Evolutionary conservation across 2,329 filamentous ascomycete species (phyloP).

Genomic region (Ceratocystis colombiana): DNA sequence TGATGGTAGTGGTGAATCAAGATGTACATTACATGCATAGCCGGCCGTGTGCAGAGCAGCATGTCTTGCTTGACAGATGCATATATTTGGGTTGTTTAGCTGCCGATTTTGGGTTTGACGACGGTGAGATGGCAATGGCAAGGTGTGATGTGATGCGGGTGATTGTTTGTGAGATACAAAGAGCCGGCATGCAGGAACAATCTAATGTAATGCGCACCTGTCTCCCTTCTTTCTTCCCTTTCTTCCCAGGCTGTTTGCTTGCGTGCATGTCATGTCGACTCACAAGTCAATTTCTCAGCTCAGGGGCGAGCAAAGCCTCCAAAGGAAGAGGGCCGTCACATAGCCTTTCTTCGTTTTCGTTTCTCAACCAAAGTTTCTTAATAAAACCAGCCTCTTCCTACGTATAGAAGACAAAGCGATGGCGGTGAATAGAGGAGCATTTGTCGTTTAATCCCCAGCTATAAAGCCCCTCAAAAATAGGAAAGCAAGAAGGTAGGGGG

Average conservation of each 20-base stretch:
- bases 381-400: conserved; percentile 1
- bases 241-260: not conserved
- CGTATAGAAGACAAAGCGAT: not conserved
- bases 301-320: not conserved
- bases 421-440: not conserved
- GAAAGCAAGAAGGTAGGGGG: too few relatives aligned
- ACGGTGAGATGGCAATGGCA: not conserved
- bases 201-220: not conserved
- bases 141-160: not conserved
- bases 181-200: conserved; percentile 3
- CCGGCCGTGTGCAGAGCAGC: conserved; percentile 9
- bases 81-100: not conserved
- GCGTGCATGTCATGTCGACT: not conserved
- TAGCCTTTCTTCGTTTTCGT: not conserved
- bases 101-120: not conserved
- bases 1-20: too few relatives aligned
- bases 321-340: conserved; percentile 3
- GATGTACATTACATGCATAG: not conserved
- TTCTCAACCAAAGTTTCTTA: not conserved
- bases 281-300: not conserved
- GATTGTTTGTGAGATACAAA: not conserved
- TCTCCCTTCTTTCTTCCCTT: not conserved
- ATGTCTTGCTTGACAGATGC: conserved; percentile 5
- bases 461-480: not conserved
- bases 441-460: conserved; percentile 1